phyloP scores from a whole-genome alignment of 352 stramenopile genomes.

The Phytophthora constricta region DNA sequence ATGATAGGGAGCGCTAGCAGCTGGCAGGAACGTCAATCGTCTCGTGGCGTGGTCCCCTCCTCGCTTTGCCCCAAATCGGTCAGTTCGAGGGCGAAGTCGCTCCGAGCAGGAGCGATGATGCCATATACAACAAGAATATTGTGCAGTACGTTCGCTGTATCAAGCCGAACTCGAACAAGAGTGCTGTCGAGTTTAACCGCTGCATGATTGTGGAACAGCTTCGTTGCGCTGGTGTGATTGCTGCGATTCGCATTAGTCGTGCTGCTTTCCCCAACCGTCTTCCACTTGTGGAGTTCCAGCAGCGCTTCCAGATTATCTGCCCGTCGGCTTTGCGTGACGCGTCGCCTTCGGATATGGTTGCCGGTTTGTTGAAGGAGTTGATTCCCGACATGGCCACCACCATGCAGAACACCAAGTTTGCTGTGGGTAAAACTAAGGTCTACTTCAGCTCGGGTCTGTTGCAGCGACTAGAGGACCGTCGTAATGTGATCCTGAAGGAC shows the following conservation, averaged over 20 bases:
- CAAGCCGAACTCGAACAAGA: conserved; percentile 92
- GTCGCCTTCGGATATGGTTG: conserved; percentile 67
- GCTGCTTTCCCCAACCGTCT: conserved; percentile 93
- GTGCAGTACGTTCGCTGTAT: conserved; percentile 90
- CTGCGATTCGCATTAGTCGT: conserved; percentile 89
- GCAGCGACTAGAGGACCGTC: conserved; percentile 90
- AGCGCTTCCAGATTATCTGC: conserved; percentile 87
- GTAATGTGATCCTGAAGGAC: conserved; percentile 76
- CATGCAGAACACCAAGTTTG: conserved; percentile 84
- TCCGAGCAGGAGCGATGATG: no score
- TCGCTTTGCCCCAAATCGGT: no score
- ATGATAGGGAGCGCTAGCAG: no score
- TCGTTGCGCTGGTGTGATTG: conserved; percentile 88
- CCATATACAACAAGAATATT: no score
- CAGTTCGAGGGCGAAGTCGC: no score
- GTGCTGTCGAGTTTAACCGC: conserved; percentile 80
- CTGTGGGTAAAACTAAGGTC: conserved; percentile 80
- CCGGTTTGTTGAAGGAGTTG: conserved; percentile 76
- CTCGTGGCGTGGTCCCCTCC: no score
- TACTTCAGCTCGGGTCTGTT: conserved; percentile 91
- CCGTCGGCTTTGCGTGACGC: conserved; percentile 67
- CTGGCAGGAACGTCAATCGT: no score
- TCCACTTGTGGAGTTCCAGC: conserved; percentile 83
- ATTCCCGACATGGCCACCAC: conserved; percentile 63
- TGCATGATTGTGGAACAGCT: conserved; percentile 90